Percentiles rank a stretch among this genome's conserved stretches.
phyloP scores from a whole-genome alignment of 2,329 filamentous ascomycete species.

The Xylariaceae sp. region DNA sequence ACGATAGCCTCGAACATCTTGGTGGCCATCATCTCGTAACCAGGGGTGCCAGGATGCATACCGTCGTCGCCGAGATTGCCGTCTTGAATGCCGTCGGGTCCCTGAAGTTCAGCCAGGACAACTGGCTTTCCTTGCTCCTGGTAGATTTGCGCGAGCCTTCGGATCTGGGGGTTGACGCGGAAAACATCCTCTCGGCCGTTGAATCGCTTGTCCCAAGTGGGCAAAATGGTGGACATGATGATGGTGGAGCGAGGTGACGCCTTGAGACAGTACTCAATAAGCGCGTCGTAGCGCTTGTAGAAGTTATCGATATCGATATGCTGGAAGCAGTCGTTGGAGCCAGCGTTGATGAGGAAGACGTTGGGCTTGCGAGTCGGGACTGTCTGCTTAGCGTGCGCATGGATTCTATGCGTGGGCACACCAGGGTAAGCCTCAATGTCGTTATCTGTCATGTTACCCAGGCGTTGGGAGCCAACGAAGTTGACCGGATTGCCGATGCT shows the following conservation, averaged over 20 bases:
- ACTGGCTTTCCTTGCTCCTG: constrained; percentile 27
- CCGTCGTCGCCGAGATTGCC: constrained; percentile 27
- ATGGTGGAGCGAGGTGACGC: constrained; percentile 30
- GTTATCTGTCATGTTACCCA: constrained; percentile 34
- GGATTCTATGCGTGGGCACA: constrained; percentile 28
- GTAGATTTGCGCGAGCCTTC: constrained; percentile 29
- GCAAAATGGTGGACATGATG: constrained; percentile 29
- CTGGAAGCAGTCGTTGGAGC: constrained; percentile 34
- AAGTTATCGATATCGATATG: constrained; percentile 31
- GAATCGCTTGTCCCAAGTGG: constrained; percentile 30
- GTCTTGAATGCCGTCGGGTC: constrained; percentile 30
- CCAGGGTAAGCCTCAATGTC: constrained; percentile 33
- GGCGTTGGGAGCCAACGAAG: constrained; percentile 32
- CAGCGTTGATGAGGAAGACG: constrained; percentile 33
- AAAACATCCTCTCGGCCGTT: constrained; percentile 31
- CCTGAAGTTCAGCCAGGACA: constrained; percentile 32
- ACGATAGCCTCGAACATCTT: constrained; percentile 31
- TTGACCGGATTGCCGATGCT: constrained; percentile 30
- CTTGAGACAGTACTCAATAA: constrained; percentile 30
- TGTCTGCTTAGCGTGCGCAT: constrained; percentile 26
- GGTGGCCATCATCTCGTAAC: constrained; percentile 33
- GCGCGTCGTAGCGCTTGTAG: constrained; percentile 28
- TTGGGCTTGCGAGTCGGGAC: constrained; percentile 30
- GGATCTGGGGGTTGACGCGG: constrained; percentile 30
- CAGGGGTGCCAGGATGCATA: constrained; percentile 30